A percentile compares a stretch with the other conserved stretches of the same genome.
Evolutionary conservation across 495 filamentous ascomycete species (phyloP).

Genomic region (Podospora didyma): DNA sequence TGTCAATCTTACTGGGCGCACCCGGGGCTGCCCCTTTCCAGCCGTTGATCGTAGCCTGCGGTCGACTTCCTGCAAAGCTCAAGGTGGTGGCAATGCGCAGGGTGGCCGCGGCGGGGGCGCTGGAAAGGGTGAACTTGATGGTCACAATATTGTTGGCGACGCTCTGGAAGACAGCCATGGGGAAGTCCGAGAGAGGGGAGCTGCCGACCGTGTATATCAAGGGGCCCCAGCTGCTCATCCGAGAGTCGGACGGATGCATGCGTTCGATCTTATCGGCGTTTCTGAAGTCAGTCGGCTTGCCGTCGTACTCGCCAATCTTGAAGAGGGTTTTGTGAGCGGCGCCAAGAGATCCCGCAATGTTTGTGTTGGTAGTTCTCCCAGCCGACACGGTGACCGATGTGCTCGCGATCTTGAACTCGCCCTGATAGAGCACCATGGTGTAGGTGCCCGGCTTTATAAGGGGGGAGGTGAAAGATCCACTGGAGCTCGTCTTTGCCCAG

Average conservation of each 20-base stretch:
- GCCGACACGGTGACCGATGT: conserved; percentile 51
- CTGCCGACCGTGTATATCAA: conserved; percentile 57
- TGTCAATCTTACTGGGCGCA: conserved; percentile 60
- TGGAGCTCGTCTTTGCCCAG: conserved; percentile 54
- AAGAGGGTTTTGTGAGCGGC: conserved; percentile 47
- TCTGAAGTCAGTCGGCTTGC: conserved; percentile 59
- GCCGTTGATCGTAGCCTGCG: conserved; percentile 47
- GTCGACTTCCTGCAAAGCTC: conserved; percentile 53
- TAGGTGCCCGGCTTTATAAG: conserved; percentile 66
- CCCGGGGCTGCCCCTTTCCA: conserved; percentile 44
- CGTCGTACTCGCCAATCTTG: conserved; percentile 62
- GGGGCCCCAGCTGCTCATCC: conserved; percentile 58
- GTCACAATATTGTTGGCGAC: conserved; percentile 56
- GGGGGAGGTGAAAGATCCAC: conserved; percentile 56
- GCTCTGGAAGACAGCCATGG: conserved; percentile 62
- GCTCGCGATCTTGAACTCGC: conserved; percentile 54
- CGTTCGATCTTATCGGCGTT: conserved; percentile 61
- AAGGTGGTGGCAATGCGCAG: conserved; percentile 62
- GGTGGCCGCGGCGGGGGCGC: conserved; percentile 47
- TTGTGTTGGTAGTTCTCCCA: conserved; percentile 47
- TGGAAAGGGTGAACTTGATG: conserved; percentile 55
- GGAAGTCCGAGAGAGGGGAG: conserved; percentile 48
- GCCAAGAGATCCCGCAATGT: conserved; percentile 47
- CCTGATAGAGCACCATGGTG: conserved; percentile 64
- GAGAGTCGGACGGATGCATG: conserved; percentile 63